Conservation (phyloP, 2,329 filamentous ascomycete genomes). For the Sporothrix euskadiensis region DNA sequence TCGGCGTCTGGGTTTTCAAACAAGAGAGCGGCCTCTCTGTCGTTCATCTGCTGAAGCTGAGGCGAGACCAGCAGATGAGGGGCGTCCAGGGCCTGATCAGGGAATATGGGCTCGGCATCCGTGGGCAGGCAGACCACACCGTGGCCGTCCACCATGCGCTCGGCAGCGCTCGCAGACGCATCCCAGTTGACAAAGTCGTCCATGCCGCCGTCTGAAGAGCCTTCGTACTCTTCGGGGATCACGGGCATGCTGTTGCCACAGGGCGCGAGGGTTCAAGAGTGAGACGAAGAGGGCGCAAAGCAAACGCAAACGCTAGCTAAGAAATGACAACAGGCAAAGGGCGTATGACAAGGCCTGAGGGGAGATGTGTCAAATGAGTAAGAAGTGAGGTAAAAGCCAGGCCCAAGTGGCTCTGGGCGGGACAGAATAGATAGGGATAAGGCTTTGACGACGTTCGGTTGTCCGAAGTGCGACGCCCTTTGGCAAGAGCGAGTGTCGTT, state of each 20-base stretch:
- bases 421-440: not conserved
- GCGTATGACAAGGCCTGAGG: not conserved
- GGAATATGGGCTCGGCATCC: constrained; percentile 36
- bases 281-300: not conserved
- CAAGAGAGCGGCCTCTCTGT: constrained; percentile 47
- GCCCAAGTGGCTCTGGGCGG: not conserved
- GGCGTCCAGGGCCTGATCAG: constrained; percentile 31
- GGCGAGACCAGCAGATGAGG: constrained; percentile 22
- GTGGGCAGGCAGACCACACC: constrained; percentile 17
- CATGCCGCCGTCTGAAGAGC: constrained; percentile 39
- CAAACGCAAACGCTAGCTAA: not conserved
- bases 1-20: constrained; percentile 59
- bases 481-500: constrained; percentile 17
- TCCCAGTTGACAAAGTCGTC: constrained; percentile 68
- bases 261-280: constrained; percentile 13
- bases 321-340: constrained; percentile 1
- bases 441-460: not conserved
- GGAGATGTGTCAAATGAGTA: not conserved
- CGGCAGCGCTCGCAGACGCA: constrained; percentile 32
- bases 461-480: constrained; percentile 13
- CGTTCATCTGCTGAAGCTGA: constrained; percentile 20
- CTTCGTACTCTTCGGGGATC: constrained; percentile 39
- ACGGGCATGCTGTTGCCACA: constrained; percentile 27
- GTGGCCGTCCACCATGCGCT: constrained; percentile 28
- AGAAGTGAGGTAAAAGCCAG: constrained; percentile 13